phyloP scores from a whole-genome alignment of 768 basidiomycete genomes.

The Boletales sp. region DNA sequence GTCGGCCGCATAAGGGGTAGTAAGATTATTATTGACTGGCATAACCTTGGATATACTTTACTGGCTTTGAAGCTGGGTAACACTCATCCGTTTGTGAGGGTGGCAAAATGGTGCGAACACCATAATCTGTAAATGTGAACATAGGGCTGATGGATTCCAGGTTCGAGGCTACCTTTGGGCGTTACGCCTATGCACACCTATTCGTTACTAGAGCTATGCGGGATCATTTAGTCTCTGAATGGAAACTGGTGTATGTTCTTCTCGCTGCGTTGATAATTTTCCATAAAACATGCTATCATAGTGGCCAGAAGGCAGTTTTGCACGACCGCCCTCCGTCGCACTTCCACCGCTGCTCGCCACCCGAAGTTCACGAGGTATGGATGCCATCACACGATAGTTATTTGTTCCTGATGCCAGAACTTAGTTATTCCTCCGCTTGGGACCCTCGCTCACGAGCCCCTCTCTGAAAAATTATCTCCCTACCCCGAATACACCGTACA shows the following conservation, averaged over 20 bases:
- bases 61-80: constrained; percentile 78
- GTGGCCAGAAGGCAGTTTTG: constrained; percentile 75
- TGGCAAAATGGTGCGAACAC: constrained; percentile 66
- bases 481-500: constrained; percentile 46
- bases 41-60: constrained; percentile 94
- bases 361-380: constrained; percentile 74
- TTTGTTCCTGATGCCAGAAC: neutral
- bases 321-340: constrained; percentile 89
- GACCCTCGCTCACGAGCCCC: constrained; percentile 34
- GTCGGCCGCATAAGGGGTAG: constrained; percentile 64
- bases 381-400: neutral
- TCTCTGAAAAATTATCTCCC: constrained; percentile 52
- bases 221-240: constrained; percentile 62
- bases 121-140: neutral
- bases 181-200: constrained; percentile 79
- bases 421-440: constrained; percentile 52
- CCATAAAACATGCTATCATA: constrained; percentile 29
- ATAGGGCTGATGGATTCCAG: constrained; percentile 39
- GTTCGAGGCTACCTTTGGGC: constrained; percentile 82
- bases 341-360: constrained; percentile 68
- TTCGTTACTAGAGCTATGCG: constrained; percentile 92
- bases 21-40: constrained; percentile 97
- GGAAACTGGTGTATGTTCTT: constrained; percentile 67
- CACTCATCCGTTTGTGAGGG: constrained; percentile 61
- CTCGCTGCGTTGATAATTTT: neutral